A percentile compares a stretch with the other conserved stretches of the same genome.
Evolutionary conservation across 805 yeast species (phyloP).

Genomic region (Kregervanrija delftensis): DNA sequence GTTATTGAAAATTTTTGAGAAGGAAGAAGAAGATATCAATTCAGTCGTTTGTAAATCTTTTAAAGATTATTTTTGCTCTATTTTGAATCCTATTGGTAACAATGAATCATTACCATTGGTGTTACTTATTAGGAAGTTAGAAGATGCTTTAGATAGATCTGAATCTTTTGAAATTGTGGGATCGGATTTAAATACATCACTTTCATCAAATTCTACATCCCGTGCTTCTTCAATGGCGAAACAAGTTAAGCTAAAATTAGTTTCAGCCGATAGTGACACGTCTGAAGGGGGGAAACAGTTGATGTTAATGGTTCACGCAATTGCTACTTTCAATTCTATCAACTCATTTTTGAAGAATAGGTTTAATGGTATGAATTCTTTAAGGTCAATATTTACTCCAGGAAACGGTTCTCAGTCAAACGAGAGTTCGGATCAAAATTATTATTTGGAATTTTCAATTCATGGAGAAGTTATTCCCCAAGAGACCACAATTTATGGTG

Average conservation of each 20-base stretch:
- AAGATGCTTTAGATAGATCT: conserved; percentile 64
- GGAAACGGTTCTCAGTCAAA: conserved; percentile 2
- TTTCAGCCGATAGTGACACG: conserved; percentile 28
- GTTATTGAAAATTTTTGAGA: conserved; percentile 31
- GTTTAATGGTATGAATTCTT: conserved; percentile 25
- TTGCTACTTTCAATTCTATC: conserved; percentile 51
- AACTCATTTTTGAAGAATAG: conserved; percentile 40
- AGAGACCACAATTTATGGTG: conserved; percentile 73
- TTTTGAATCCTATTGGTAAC: conserved; percentile 25
- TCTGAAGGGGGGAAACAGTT: conserved; percentile 25
- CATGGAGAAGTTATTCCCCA: conserved; percentile 52
- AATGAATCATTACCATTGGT: conserved; percentile 30
- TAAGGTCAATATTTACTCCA: conserved; percentile 7
- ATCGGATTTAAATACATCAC: conserved; percentile 7
- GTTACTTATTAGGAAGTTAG: conserved; percentile 50
- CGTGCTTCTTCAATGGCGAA: conserved; percentile 61
- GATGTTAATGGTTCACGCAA: conserved; percentile 49
- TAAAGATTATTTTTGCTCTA: conserved; percentile 31
- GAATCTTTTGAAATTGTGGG: conserved; percentile 65
- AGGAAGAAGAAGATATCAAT: conserved; percentile 20
- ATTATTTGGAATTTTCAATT: conserved; percentile 48
- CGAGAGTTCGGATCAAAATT: conserved; percentile 12
- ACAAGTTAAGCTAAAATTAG: conserved; percentile 57
- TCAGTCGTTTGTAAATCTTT: conserved; percentile 38
- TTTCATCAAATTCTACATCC: conserved; percentile 11